phyloP scores from a whole-genome alignment of 208 protist genomes.

The Giardia duodenalis region DNA sequence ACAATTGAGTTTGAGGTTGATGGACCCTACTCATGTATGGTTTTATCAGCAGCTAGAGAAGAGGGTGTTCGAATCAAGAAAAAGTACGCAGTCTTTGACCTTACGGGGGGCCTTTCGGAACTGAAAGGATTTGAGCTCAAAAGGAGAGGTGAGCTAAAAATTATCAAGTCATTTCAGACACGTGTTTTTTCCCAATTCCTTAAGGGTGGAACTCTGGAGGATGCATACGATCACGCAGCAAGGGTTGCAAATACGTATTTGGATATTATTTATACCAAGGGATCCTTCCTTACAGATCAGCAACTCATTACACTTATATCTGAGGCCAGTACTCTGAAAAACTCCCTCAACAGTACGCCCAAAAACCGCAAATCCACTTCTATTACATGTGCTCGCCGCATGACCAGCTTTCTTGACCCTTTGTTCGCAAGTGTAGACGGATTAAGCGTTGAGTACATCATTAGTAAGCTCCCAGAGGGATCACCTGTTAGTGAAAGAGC shows the following conservation, averaged over 20 bases:
- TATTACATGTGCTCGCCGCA: constrained; percentile 77
- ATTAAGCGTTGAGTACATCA: constrained; percentile 83
- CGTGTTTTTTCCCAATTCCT: constrained; percentile 83
- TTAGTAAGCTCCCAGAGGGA: constrained; percentile 75
- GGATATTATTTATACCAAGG: constrained; percentile 71
- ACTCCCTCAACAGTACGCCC: constrained; percentile 71
- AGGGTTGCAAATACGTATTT: constrained; percentile 80
- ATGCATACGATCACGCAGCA: constrained; percentile 80
- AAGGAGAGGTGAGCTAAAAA: constrained; percentile 92
- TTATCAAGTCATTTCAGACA: constrained; percentile 96
- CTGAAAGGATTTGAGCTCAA: constrained; percentile 99
- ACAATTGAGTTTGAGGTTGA: constrained; percentile 99
- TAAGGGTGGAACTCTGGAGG: constrained; percentile 59
- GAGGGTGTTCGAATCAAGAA: constrained; percentile 86
- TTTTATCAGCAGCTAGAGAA: constrained; percentile 90
- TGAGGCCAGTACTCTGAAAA: constrained; percentile 82
- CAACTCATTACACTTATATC: constrained; percentile 87
- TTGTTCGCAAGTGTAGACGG: constrained; percentile 87
- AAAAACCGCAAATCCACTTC: constrained; percentile 87
- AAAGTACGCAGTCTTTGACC: constrained; percentile 97
- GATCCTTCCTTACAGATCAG: constrained; percentile 63
- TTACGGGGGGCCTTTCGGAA: constrained; percentile 81
- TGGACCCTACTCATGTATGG: constrained; percentile 96
- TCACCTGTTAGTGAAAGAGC: constrained; percentile 84
- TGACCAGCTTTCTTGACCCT: constrained; percentile 88